A percentile compares a stretch with the other conserved stretches of the same genome.
phyloP scores from a whole-genome alignment of 2,329 filamentous ascomycete species.

The Cercospora brassicicola region DNA sequence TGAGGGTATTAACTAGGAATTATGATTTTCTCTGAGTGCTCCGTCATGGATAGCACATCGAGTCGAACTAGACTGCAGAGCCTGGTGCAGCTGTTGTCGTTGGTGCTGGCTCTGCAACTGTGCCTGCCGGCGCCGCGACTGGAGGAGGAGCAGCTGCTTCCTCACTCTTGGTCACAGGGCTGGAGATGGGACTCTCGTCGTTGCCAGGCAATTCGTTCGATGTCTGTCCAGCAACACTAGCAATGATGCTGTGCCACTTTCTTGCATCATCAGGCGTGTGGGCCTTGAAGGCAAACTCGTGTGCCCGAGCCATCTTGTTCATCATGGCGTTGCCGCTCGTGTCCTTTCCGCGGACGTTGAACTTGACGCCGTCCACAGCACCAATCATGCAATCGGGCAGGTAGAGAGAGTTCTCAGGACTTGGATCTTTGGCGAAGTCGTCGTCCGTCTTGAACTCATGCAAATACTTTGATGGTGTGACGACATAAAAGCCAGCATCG shows the following conservation, averaged over 20 bases:
- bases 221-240: conserved; percentile 56
- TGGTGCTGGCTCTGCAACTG: neutral
- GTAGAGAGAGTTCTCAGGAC: conserved; percentile 85
- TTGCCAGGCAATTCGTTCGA: conserved; percentile 44
- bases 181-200: conserved; percentile 42
- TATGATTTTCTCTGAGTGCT: neutral
- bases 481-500: conserved; percentile 80
- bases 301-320: conserved; percentile 74
- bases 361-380: conserved; percentile 72
- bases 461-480: conserved; percentile 82
- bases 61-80: neutral
- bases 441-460: conserved; percentile 97
- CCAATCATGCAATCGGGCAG: conserved; percentile 86
- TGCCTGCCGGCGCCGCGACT: neutral
- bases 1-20: neutral
- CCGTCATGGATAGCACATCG: neutral
- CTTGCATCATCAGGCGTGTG: conserved; percentile 75
- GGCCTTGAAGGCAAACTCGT: conserved; percentile 85
- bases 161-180: conserved; percentile 22
- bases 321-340: conserved; percentile 72
- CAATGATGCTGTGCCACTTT: conserved; percentile 80
- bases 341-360: conserved; percentile 95
- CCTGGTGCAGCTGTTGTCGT: neutral
- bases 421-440: conserved; percentile 67
- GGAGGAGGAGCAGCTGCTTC: neutral